A percentile compares a stretch with the other conserved stretches of the same genome.
Conservation (phyloP, 306 rosid species). For the Trichosanthes truncata region DNA sequence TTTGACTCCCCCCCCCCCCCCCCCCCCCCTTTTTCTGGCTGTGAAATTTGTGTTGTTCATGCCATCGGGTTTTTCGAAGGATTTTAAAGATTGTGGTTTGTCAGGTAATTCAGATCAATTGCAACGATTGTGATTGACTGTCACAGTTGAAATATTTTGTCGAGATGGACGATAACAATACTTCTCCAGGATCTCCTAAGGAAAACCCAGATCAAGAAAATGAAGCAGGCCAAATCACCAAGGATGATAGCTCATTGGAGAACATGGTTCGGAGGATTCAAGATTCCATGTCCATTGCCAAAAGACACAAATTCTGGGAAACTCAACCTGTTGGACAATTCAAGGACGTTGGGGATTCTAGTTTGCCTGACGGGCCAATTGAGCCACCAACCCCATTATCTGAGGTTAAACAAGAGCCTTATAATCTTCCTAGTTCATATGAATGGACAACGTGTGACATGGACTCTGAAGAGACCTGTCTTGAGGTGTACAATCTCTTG, state of each 20-base stretch:
- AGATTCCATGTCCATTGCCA: slow-evolving; percentile 61
- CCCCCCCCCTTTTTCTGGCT: not conserved
- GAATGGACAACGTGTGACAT: slow-evolving; percentile 93
- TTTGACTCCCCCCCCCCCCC: not conserved
- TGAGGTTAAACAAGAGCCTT: slow-evolving; percentile 84
- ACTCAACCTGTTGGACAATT: slow-evolving; percentile 97
- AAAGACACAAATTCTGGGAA: slow-evolving; percentile 83
- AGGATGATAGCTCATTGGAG: slow-evolving; percentile 42
- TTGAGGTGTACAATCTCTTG: slow-evolving; percentile 72
- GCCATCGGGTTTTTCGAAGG: not conserved
- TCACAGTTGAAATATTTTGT: not conserved
- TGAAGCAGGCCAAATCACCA: slow-evolving; percentile 16
- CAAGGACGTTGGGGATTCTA: slow-evolving; percentile 58
- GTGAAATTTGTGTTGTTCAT: not conserved
- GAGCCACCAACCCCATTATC: slow-evolving; percentile 64
- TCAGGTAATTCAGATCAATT: slow-evolving; percentile 6
- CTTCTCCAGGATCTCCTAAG: slow-evolving; percentile 30
- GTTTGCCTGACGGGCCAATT: slow-evolving; percentile 74
- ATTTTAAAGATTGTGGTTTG: not conserved
- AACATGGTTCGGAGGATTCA: slow-evolving; percentile 46
- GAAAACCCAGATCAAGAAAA: slow-evolving; percentile 30
- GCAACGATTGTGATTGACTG: not conserved
- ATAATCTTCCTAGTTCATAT: slow-evolving; percentile 73
- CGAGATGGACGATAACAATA: slow-evolving; percentile 35
- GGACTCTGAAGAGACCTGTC: slow-evolving; percentile 48